Percentiles rank a stretch among this genome's conserved stretches.
Conservation (phyloP, 2,329 filamentous ascomycete species). For the Diaporthe ampelina region DNA sequence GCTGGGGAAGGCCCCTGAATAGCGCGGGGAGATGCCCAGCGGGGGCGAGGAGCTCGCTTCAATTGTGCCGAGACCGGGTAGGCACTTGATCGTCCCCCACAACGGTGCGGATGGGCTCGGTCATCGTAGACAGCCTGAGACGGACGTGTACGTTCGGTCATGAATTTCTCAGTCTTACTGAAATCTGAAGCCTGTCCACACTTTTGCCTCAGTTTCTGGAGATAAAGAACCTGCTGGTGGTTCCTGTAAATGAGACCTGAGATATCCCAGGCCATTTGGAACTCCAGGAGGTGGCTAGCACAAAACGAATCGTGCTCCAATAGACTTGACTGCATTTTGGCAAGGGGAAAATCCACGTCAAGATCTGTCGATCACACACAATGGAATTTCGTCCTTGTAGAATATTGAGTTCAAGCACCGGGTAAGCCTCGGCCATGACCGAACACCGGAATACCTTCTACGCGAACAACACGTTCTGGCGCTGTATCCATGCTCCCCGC, state of each 20-base stretch:
- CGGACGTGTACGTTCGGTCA: too few species aligned
- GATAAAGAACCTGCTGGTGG: background rate
- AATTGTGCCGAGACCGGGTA: conserved; percentile 20
- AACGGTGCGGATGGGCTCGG: too few species aligned
- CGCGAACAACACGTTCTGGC: background rate
- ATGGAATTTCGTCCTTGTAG: background rate
- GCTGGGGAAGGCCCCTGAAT: conserved; percentile 20
- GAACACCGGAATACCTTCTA: background rate
- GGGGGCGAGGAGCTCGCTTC: conserved; percentile 14
- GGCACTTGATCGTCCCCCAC: background rate
- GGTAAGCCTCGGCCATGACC: conserved; percentile 6
- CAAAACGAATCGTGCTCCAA: background rate
- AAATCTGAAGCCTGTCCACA: too few species aligned
- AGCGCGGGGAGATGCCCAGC: conserved; percentile 16
- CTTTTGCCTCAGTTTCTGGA: background rate
- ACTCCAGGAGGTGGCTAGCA: background rate
- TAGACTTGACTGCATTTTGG: background rate
- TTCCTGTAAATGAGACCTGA: background rate
- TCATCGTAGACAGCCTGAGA: background rate
- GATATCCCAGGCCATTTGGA: too few species aligned
- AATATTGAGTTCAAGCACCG: background rate
- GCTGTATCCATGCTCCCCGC: background rate
- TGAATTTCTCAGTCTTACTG: background rate
- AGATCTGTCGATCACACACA: conserved; percentile 3
- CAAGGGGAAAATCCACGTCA: background rate